These are phyloP conservation scores for Cladophialophora bantiana DNA, from an alignment of 2,329 filamentous ascomycete genomes.

Conservation along the genomic window DNA sequence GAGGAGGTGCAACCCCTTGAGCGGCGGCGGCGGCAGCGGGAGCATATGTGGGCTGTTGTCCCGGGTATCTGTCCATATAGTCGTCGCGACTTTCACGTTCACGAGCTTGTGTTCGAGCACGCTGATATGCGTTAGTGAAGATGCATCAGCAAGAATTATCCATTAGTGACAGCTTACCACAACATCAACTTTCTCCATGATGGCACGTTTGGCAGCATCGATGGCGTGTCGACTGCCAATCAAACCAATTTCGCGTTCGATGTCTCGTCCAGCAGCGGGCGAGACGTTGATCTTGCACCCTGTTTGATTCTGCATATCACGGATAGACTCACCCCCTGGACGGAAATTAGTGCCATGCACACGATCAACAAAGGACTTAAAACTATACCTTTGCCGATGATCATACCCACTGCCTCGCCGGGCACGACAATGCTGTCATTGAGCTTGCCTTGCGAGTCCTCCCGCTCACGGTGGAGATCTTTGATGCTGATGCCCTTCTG, in stretches of 20 bases:
- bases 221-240: slow-evolving; percentile 81
- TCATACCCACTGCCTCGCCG: slow-evolving; percentile 93
- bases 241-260: slow-evolving; percentile 84
- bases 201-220: slow-evolving; percentile 78
- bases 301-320: slow-evolving; percentile 86
- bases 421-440: slow-evolving; percentile 86
- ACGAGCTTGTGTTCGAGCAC: slow-evolving; percentile 53
- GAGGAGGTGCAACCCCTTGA: slow-evolving; percentile 56
- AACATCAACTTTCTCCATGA: slow-evolving; percentile 90
- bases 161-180: slow-evolving; percentile 67
- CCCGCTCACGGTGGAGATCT: slow-evolving; percentile 52
- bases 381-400: slow-evolving; percentile 78
- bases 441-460: slow-evolving; percentile 61
- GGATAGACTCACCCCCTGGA: slow-evolving; percentile 83
- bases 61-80: slow-evolving; percentile 42
- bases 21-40: slow-evolving; percentile 40
- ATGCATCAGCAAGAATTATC: slow-evolving; percentile 36
- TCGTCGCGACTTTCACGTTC: slow-evolving; percentile 52
- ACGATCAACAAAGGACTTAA: background rate
- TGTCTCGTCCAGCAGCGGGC: slow-evolving; percentile 77
- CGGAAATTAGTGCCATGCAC: slow-evolving; percentile 32
- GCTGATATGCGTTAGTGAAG: slow-evolving; percentile 47
- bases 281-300: slow-evolving; percentile 96
- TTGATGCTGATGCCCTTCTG: slow-evolving; percentile 46
- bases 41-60: slow-evolving; percentile 43